These are phyloP conservation scores for Saksenaea oblongispora DNA, from an alignment of 371 early-diverging fungal genomes.

Conservation along the genomic window DNA sequence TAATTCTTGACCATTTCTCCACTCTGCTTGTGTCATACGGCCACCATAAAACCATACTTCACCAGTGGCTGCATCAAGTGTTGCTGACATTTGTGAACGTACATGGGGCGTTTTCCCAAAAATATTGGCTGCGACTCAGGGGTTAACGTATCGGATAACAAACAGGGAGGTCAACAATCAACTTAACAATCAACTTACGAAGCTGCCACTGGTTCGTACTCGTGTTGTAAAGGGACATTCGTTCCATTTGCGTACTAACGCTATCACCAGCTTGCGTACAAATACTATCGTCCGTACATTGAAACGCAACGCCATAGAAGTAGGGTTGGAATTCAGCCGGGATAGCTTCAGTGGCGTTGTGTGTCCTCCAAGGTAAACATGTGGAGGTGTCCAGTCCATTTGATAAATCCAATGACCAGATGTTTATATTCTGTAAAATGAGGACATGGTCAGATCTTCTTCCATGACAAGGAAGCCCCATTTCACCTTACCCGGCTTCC, in stretches of 20 bases:
- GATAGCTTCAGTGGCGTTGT: background rate
- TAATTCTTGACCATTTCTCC: background rate
- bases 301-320: conserved; percentile 17
- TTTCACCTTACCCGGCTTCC: conserved; percentile 15
- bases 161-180: background rate
- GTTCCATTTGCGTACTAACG: conserved; percentile 1
- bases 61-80: conserved; percentile 11
- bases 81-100: conserved; percentile 17
- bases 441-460: background rate
- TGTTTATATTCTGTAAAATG: conserved; percentile 7
- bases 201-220: conserved; percentile 8
- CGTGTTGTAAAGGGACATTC: conserved; percentile 7
- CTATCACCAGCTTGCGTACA: conserved; percentile 17
- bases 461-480: background rate
- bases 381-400: conserved; percentile 21
- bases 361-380: conserved; percentile 22
- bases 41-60: conserved; percentile 21
- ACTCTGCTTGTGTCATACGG: conserved; percentile 5
- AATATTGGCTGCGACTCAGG: conserved; percentile 3
- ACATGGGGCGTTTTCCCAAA: conserved; percentile 8
- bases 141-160: background rate
- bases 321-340: conserved; percentile 11
- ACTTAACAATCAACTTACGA: conserved; percentile 10
- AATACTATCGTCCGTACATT: conserved; percentile 2
- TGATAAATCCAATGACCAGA: conserved; percentile 29